Percentiles rank a stretch among this genome's conserved stretches.
These are phyloP conservation scores for Cladosporium halotolerans DNA, from an alignment of 2,329 filamentous ascomycete species.

Conservation along the genomic window DNA sequence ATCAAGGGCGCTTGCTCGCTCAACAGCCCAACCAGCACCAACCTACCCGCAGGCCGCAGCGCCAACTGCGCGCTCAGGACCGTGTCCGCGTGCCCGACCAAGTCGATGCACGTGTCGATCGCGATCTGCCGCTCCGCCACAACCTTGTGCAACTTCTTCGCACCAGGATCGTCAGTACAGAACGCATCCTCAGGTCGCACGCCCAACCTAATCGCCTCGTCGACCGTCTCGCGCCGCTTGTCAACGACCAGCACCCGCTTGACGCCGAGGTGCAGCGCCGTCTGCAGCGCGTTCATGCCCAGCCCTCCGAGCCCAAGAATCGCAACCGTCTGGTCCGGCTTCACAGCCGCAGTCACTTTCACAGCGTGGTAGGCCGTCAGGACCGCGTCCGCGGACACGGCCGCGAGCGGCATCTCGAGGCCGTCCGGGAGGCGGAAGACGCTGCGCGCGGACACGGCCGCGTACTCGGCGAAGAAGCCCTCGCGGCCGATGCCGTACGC, in stretches of 20 bases:
- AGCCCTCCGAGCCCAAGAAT: constrained; percentile 39
- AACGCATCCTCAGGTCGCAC: constrained; percentile 27
- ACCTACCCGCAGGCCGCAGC: constrained; percentile 16
- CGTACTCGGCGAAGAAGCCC: constrained; percentile 39
- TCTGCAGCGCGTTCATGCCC: constrained; percentile 38
- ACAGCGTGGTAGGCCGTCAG: constrained; percentile 39
- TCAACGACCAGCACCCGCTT: constrained; percentile 34
- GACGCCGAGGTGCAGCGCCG: constrained; percentile 45
- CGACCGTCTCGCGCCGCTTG: constrained; percentile 26
- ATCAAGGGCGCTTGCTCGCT: constrained; percentile 15
- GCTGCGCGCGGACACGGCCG: constrained; percentile 23
- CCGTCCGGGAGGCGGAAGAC: constrained; percentile 20
- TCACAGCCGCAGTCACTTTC: constrained; percentile 31
- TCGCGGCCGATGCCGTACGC: constrained; percentile 42
- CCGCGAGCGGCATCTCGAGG: constrained; percentile 21
- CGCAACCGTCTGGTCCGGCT: constrained; percentile 33
- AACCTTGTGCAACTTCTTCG: constrained; percentile 14
- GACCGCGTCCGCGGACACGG: constrained; percentile 38
- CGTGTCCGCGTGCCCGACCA: constrained; percentile 20
- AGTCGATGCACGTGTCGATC: constrained; percentile 22
- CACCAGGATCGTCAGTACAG: constrained; percentile 8
- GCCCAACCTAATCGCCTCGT: constrained; percentile 30
- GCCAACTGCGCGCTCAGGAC: constrained; percentile 17
- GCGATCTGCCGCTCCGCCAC: constrained; percentile 16
- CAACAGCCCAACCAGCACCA: constrained; percentile 20